Percentiles rank a stretch among this genome's conserved stretches.
Conservation (phyloP, 2,329 filamentous ascomycete genomes). For the Cadophora malorum region DNA sequence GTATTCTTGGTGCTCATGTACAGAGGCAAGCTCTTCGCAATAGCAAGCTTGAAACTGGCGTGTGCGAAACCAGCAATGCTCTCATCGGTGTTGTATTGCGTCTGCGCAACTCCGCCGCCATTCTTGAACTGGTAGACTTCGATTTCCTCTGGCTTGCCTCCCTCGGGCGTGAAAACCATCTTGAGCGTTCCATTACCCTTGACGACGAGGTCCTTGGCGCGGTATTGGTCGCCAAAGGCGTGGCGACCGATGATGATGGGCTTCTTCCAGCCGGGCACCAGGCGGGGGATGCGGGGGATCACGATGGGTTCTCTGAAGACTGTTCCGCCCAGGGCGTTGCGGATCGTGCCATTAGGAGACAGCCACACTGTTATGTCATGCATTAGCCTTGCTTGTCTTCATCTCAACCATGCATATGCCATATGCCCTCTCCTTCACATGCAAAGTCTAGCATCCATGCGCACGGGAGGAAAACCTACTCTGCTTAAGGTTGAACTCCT, state of each 20-base stretch:
- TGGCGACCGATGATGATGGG: constrained; percentile 99
- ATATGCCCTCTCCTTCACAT: background rate
- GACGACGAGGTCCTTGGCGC: constrained; percentile 89
- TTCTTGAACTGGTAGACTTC: constrained; percentile 90
- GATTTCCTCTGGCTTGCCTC: constrained; percentile 81
- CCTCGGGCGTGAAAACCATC: constrained; percentile 92
- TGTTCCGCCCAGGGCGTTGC: constrained; percentile 82
- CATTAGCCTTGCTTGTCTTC: constrained; percentile 28
- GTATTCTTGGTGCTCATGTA: constrained; percentile 99
- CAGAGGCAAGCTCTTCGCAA: constrained; percentile 86
- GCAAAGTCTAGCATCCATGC: background rate
- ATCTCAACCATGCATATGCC: background rate
- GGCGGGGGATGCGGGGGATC: constrained; percentile 88
- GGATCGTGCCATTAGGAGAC: constrained; percentile 91
- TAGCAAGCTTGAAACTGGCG: constrained; percentile 93
- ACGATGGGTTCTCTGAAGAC: constrained; percentile 99
- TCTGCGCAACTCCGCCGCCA: constrained; percentile 87
- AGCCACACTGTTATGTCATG: constrained; percentile 78
- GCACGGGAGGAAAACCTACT: constrained; percentile 61
- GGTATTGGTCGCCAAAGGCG: constrained; percentile 98
- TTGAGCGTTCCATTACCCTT: constrained; percentile 84
- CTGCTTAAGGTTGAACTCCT: constrained; percentile 99
- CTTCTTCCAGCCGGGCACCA: constrained; percentile 97
- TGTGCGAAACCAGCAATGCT: constrained; percentile 95
- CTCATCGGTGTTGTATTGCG: constrained; percentile 98